phyloP scores from a whole-genome alignment of 768 basidiomycete species.

The Boletales sp. region DNA sequence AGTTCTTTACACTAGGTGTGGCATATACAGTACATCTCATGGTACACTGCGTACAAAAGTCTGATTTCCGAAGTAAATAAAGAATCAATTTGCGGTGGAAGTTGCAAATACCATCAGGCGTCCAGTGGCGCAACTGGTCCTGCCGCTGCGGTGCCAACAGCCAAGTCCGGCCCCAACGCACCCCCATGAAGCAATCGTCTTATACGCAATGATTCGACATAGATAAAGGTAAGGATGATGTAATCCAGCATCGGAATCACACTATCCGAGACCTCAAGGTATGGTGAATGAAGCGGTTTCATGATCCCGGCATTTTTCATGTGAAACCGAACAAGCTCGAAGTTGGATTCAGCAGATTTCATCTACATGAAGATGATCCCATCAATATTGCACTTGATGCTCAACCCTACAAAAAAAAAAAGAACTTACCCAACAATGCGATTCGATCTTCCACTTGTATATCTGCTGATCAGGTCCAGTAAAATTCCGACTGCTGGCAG shows the following conservation, averaged over 20 bases:
- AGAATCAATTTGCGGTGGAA: too few relatives aligned
- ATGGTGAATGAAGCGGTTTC: slow-evolving; percentile 2
- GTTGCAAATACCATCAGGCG: too few relatives aligned
- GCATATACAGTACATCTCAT: too few relatives aligned
- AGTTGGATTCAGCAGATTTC: neutral
- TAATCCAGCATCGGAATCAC: slow-evolving; percentile 10
- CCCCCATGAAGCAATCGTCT: too few relatives aligned
- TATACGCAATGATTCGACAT: neutral
- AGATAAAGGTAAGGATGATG: slow-evolving; percentile 15
- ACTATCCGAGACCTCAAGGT: slow-evolving; percentile 6
- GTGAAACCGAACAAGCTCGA: neutral
- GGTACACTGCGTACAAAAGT: too few relatives aligned
- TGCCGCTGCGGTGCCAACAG: too few relatives aligned
- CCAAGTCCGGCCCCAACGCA: too few relatives aligned
- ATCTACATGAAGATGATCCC: neutral
- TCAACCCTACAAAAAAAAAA: too few relatives aligned
- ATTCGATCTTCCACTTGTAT: slow-evolving; percentile 25
- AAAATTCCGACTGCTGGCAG: slow-evolving; percentile 21
- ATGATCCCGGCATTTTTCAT: neutral
- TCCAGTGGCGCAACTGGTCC: too few relatives aligned
- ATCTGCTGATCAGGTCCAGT: slow-evolving; percentile 21
- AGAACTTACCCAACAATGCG: slow-evolving; percentile 14
- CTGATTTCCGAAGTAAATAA: too few relatives aligned
- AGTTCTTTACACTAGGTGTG: too few relatives aligned
- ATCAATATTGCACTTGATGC: neutral